Base-by-base conservation (phyloP, 2,329 filamentous ascomycete genomes). In the Blumeria hordei region DNA sequence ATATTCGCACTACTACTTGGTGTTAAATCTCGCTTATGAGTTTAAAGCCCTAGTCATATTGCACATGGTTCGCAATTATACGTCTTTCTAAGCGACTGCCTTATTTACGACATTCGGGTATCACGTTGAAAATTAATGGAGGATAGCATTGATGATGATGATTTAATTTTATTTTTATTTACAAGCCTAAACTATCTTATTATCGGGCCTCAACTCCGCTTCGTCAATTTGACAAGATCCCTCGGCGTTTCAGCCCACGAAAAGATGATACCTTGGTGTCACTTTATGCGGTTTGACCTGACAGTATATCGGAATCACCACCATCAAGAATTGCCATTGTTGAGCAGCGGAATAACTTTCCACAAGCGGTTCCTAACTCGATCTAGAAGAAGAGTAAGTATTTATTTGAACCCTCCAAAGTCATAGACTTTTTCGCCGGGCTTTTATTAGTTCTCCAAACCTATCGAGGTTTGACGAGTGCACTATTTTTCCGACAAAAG, bases 341-440 rank as follows among this genome's bases (percentile, higher is more conserved):
- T 64, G 86, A 90, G 81, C 86, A 94, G 66, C 88, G 81, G 84
- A 94, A 98, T 69, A 98, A 84, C 78, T 96, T 96, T 78, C 92
- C 92, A 76, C 88, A 95, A 65, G 88, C 88, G 69, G 88, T 96
- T 68, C 92, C 92, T 64, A 98, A 80, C 77, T 96, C 92, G 69
- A 96, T 95, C 88, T 96, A 57, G 39, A 45, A 34, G 36, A 52
- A 18, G 57, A 67, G 77, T 83, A 74, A 82, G 78, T 78, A 63
- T 70, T 59, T 59, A 59, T 60, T 57, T 62, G 56, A 72, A 81
- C 86, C 87, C 87, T 93, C 87, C 86, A 85, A 92, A 92, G 85
- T 80, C 81, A 60, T 68, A 75, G 81, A 84, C 87, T 88, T 90
- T 81, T 88, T 94, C 87, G 81, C 85, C 85, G 86, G 87, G 85